phyloP scores from a whole-genome alignment of 83 land plant genomes.

The Diphasiastrum complanatum region DNA sequence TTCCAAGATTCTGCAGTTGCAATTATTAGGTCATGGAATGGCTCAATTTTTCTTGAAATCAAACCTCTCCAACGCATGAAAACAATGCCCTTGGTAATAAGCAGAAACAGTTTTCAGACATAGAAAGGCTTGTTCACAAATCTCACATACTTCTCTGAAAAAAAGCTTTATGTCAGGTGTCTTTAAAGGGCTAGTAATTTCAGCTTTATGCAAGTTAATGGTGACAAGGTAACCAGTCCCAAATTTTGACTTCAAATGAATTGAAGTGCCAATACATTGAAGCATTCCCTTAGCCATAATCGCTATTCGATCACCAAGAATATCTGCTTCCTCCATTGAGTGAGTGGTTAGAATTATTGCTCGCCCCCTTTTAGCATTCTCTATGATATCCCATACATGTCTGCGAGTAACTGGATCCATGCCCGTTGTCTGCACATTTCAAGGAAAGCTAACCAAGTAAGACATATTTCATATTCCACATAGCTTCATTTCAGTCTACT shows the following conservation, averaged over 20 bases:
- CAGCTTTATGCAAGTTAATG: constrained; percentile 45
- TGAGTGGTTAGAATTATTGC: constrained; percentile 84
- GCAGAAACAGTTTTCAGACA: background rate
- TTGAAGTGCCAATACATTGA: constrained; percentile 56
- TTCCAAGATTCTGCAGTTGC: constrained; percentile 57
- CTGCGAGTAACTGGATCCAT: constrained; percentile 87
- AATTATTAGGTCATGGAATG: too few species aligned
- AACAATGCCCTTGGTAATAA: background rate
- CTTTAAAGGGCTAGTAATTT: too few species aligned
- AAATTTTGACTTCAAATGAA: constrained; percentile 27
- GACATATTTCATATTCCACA: background rate
- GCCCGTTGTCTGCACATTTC: constrained; percentile 35
- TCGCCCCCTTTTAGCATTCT: constrained; percentile 70
- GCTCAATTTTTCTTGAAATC: too few species aligned
- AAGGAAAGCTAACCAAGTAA: background rate
- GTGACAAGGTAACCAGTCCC: constrained; percentile 82
- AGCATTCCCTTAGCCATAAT: constrained; percentile 81
- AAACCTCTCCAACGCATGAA: too few species aligned
- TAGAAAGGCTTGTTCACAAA: constrained; percentile 5
- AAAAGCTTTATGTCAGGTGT: too few species aligned
- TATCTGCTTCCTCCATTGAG: constrained; percentile 96
- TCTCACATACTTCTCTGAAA: constrained; percentile 48
- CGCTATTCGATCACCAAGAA: constrained; percentile 75
- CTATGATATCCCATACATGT: constrained; percentile 81
- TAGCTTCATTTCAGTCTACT: background rate